Evolutionary conservation across 371 early-diverging fungal genomes (phyloP).

Genomic region (Mortierella sp.): DNA sequence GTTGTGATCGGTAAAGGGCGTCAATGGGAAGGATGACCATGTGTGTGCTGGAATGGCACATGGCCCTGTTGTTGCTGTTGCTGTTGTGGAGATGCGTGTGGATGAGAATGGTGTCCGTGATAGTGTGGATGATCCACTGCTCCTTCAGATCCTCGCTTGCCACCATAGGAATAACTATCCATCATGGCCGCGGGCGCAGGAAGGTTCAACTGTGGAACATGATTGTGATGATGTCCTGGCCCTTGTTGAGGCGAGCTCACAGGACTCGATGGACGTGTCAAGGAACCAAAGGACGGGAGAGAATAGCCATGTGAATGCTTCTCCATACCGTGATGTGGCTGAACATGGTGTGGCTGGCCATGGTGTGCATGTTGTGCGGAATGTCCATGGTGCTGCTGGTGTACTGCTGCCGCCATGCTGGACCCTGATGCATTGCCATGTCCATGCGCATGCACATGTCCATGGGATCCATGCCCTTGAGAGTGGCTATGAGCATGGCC

Average conservation of each 20-base stretch:
- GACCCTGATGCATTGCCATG: constrained; percentile 11
- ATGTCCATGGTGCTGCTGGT: too few relatives aligned
- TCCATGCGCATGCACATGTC: too few relatives aligned
- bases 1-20: too few relatives aligned
- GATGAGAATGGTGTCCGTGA: constrained; percentile 2
- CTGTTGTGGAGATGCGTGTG: constrained; percentile 14
- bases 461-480: constrained; percentile 5
- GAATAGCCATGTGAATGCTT: constrained; percentile 1
- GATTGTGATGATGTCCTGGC: constrained; percentile 3
- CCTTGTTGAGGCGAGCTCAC: constrained; percentile 37
- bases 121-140: constrained; percentile 6
- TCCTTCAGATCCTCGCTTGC: constrained; percentile 27
- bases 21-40: too few relatives aligned
- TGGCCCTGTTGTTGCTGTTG: constrained; percentile 20
- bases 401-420: too few relatives aligned
- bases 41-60: too few relatives aligned
- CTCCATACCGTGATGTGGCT: constrained; percentile 6
- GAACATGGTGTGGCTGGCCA: constrained; percentile 5
- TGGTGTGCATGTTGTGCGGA: constrained; percentile 15
- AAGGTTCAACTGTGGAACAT: constrained; percentile 6
- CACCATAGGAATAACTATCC: constrained; percentile 28
- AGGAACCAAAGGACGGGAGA: constrained; percentile 34
- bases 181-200: constrained; percentile 38
- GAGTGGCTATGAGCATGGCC: not conserved
- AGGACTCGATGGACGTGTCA: constrained; percentile 41